Conservation (phyloP, 208 protist genomes). For the Trypanosoma scelopori region DNA sequence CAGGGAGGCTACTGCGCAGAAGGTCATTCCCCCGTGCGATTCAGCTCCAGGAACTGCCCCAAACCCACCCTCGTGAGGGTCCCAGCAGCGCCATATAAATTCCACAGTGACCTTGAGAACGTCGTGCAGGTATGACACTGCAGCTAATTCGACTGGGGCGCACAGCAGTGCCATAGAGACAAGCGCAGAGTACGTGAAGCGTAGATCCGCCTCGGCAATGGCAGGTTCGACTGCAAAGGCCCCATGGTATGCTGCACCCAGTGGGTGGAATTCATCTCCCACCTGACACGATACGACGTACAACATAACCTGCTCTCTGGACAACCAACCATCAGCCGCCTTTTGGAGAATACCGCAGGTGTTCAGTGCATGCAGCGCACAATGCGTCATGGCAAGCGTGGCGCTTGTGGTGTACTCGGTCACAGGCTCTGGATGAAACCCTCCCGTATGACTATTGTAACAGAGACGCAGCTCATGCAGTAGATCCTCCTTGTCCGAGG, state of each 20-base stretch:
- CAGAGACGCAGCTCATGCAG: conserved; percentile 18
- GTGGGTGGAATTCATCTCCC: background rate
- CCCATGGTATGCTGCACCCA: conserved; percentile 12
- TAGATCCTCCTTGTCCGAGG: conserved; percentile 5
- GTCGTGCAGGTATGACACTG: background rate
- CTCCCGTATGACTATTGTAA: conserved; percentile 21
- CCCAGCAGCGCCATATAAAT: conserved; percentile 35
- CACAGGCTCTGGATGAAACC: conserved; percentile 25
- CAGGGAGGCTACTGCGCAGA: conserved; percentile 73
- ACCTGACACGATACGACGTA: conserved; percentile 24
- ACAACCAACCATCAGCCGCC: conserved; percentile 10
- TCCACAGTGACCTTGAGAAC: conserved; percentile 3
- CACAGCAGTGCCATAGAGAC: conserved; percentile 22
- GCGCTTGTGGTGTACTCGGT: background rate
- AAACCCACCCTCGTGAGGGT: conserved; percentile 64
- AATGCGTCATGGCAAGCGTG: conserved; percentile 32
- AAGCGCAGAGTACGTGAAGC: conserved; percentile 31
- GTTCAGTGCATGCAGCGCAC: conserved; percentile 28
- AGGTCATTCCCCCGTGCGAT: conserved; percentile 73
- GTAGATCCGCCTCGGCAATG: conserved; percentile 22
- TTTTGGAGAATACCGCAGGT: conserved; percentile 10
- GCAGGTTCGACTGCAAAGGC: conserved; percentile 17
- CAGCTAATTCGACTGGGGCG: conserved; percentile 1
- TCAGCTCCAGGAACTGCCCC: conserved; percentile 41
- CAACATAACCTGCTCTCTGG: conserved; percentile 4